Conservation (phyloP, 495 filamentous ascomycete genomes). For the Penicillium samsonianum region DNA sequence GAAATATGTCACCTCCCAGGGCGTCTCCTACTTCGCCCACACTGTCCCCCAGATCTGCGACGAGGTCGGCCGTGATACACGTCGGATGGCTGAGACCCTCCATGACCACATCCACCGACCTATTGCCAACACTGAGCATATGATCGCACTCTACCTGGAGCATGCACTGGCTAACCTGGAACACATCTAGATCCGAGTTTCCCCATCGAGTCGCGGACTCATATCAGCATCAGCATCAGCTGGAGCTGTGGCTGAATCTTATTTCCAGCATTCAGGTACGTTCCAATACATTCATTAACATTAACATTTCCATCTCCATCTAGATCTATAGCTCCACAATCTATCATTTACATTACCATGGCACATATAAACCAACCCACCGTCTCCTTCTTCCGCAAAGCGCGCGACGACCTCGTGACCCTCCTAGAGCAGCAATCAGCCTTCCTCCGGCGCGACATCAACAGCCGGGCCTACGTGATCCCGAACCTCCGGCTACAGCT, state of each 20-base stretch:
- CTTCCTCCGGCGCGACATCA: constrained; percentile 1
- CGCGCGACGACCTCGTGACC: constrained; percentile 2
- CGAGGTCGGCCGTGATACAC: not conserved
- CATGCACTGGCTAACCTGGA: not conserved
- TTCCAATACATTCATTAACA: not conserved
- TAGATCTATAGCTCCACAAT: not conserved
- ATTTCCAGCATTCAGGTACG: not conserved
- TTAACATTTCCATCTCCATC: not conserved
- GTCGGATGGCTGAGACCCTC: not conserved
- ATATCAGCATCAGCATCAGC: not conserved
- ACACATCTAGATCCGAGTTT: not conserved
- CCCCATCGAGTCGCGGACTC: not conserved
- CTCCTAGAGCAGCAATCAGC: not conserved
- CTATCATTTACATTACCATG: not conserved
- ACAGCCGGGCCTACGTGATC: not conserved
- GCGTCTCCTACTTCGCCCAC: not conserved
- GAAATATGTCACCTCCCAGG: not conserved
- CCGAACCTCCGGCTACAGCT: not conserved
- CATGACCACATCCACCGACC: not conserved
- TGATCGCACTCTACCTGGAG: not conserved
- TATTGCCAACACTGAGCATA: not conserved
- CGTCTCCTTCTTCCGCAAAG: not conserved
- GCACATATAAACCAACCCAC: not conserved
- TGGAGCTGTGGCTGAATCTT: not conserved
- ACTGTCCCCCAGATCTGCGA: not conserved